Base-by-base conservation (phyloP, 306 rosid species). In the Arachis hypogaea region DNA sequence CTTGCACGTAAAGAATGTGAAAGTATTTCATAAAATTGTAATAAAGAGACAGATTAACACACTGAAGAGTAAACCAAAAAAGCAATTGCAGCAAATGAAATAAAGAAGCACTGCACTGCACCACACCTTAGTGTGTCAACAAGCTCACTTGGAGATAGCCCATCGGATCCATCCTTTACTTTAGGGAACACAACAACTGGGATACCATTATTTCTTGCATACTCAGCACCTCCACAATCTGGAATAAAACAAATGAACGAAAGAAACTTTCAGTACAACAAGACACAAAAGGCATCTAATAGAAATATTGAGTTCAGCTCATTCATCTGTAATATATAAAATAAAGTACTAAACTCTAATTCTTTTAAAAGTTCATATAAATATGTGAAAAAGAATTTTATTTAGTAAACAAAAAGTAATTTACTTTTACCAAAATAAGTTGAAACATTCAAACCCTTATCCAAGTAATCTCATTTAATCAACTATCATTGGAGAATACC, bases 151-250 rank as follows among this genome's bases (percentile, higher is more conserved):
- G 96, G 84, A 49, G 90, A 86, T 55, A 89, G 44, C 72, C 92
- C 94, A 69, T 84, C 74, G 1, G 69, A 57, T 63, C 65, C 77
- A 57, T 49, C 77, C 77, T 75, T 80, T 47, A 67, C 28, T 75
- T 81, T 86, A 12, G 97, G 97, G 77, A 88, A 91, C 78, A 82
- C 46, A 14, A 89, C 7, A 75, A 89, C 88, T 0, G 96, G 94
- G 60, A 94, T 90, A 80, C 87, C 87, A 55, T 82, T 85, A 50
- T 72, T 81, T 82, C 89, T 88, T 38, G 96, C 98, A 78, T 86
- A 91, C 54, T 82, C 79, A 3, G 96, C 94, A 55, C 98, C 98
- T 54, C 96, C 96, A 74, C 95, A 91, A 7, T 80, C 96, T 92
- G 80, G 59, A 28, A 69, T 75, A 69, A 64, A 22, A 73, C 18